Percentiles rank a stretch among this genome's conserved stretches.
Evolutionary conservation across 2,329 filamentous ascomycete species (phyloP).

Genomic region (Clonostachys chloroleuca): DNA sequence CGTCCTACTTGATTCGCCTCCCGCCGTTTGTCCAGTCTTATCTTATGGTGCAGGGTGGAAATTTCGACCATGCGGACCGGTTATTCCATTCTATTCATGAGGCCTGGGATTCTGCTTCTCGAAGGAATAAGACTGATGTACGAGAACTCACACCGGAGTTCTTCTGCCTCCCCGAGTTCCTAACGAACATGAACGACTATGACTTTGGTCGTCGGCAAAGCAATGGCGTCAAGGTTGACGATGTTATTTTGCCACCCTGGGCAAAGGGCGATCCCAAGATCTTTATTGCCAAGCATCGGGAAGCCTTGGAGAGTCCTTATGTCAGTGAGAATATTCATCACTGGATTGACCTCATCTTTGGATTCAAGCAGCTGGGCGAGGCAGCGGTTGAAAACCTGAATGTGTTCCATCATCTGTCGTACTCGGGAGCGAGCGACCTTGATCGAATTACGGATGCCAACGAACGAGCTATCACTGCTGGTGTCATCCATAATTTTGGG

Average conservation of each 20-base stretch:
- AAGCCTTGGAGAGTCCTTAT: conserved; percentile 88
- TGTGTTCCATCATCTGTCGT: conserved; percentile 94
- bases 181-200: conserved; percentile 90
- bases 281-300: conserved; percentile 93
- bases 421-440: conserved; percentile 87
- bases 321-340: conserved; percentile 85
- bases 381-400: conserved; percentile 88
- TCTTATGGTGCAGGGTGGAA: conserved; percentile 88
- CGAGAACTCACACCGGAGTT: conserved; percentile 95
- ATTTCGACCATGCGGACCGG: conserved; percentile 92
- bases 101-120: conserved; percentile 86
- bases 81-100: conserved; percentile 91
- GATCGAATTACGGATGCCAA: conserved; percentile 87
- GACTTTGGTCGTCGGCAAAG: conserved; percentile 89
- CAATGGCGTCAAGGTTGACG: conserved; percentile 72
- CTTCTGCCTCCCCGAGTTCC: conserved; percentile 92
- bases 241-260: conserved; percentile 90
- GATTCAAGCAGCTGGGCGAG: conserved; percentile 88
- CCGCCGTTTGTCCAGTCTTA: conserved; percentile 97
- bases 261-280: conserved; percentile 94
- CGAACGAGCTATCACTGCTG: conserved; percentile 83
- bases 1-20: conserved; percentile 89
- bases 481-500: conserved; percentile 97
- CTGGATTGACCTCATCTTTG: conserved; percentile 97
- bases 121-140: conserved; percentile 88